Conservation (phyloP, 345 rosid species). For the Limnanthes douglasii region DNA sequence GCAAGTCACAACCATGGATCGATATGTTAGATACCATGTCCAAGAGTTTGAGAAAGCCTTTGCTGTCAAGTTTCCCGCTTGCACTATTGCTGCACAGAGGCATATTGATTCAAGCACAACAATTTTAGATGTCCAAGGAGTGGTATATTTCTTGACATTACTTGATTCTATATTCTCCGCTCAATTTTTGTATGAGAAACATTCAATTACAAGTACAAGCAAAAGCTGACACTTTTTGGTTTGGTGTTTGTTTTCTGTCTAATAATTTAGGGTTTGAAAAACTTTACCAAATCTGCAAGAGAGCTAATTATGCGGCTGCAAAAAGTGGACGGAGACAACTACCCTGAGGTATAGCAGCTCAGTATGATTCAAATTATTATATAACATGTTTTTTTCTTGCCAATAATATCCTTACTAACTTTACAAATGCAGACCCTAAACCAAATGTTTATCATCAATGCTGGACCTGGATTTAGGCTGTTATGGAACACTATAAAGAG, state of each 20-base stretch:
- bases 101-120: constrained; percentile 94
- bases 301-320: constrained; percentile 84
- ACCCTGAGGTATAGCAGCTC: constrained; percentile 66
- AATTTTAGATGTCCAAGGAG: constrained; percentile 96
- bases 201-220: not conserved
- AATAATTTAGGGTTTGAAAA: constrained; percentile 60
- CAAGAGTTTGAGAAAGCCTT: constrained; percentile 87
- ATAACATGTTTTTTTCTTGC: not conserved
- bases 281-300: constrained; percentile 82
- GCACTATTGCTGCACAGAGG: constrained; percentile 87
- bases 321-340: constrained; percentile 95
- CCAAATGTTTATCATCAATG: constrained; percentile 96
- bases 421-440: constrained; percentile 68
- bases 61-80: constrained; percentile 76
- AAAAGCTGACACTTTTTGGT: not conserved
- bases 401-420: constrained; percentile 6
- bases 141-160: constrained; percentile 53
- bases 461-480: constrained; percentile 85
- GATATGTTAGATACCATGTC: constrained; percentile 82
- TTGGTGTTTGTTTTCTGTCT: constrained; percentile 4
- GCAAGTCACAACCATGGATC: constrained; percentile 85
- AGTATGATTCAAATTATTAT: not conserved
- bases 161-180: not conserved
- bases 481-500: constrained; percentile 81
- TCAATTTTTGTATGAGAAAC: not conserved